Base-by-base conservation (phyloP, 495 filamentous ascomycete genomes). In the Saxophila tyrrhenica region DNA sequence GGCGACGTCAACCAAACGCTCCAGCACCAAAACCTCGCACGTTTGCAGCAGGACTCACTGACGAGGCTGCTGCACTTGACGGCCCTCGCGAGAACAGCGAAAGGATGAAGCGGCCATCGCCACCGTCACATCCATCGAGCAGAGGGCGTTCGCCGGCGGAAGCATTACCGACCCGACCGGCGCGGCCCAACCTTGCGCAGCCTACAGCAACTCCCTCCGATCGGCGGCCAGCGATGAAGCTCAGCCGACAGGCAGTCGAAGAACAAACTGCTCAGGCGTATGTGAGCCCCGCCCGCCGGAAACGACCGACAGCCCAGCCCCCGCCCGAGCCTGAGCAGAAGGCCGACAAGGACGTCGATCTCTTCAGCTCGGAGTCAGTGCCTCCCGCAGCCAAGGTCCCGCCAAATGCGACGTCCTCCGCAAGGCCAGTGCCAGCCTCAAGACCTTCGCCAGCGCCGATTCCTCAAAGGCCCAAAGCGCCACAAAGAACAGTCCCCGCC, bases 31-130 rank as follows among this genome's bases (percentile, higher is more conserved):
- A 5, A 20, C 9, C 15, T 3, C 51, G 25, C 11, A 13, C 23
- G 25, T 43, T 47, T 22, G 19, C 17, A 25, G 22, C 35, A 24
- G 59, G 68, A 63, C 70, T 89, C 9, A 97, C 92, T 0, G 87
- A 97, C 63, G 92, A 98, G 67, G 92, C 91, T 19, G 61, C 94
- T 52, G 84, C 94, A 75, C 76, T 98, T n/a, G 92, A 96, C 68
- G 73, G 76, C 19, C 66, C 66, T 35, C 54, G 50, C 17, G 78
- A 77, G 50, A 72, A 65, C 25, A 74, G 73, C 54, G 72, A 46
- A 23, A 63, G 58, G 42, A 51, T 51, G 20, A 1, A 20, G 8
- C 38, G 42, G 23, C 44, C 50, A 15, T 17, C 51, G 3, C 32
- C 45, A 39, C 20, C 54, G 3, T 19, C 54, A 21, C 20, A 24